These are phyloP conservation scores for Cladosporium sp. DNA, from an alignment of 2,329 filamentous ascomycete species.

Conservation along the genomic window DNA sequence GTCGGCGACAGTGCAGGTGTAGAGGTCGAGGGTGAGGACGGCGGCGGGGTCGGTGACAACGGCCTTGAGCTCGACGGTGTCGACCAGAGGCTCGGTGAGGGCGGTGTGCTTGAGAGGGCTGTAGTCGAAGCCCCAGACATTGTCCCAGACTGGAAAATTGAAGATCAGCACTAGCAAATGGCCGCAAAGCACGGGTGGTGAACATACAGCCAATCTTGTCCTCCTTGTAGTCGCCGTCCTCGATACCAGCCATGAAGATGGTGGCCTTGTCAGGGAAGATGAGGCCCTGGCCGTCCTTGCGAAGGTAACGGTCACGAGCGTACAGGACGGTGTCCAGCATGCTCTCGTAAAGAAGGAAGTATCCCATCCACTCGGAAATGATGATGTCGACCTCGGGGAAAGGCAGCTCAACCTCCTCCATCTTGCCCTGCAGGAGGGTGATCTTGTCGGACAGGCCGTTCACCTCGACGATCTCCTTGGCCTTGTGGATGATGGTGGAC, in stretches of 20 bases:
- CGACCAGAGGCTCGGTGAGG: conserved; percentile 91
- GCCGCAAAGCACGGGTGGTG: not conserved
- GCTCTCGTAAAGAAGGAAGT: conserved; percentile 97
- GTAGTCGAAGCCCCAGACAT: conserved; percentile 98
- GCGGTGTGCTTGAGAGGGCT: conserved; percentile 89
- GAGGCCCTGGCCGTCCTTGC: conserved; percentile 65
- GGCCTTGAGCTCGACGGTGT: conserved; percentile 96
- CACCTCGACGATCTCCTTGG: conserved; percentile 83
- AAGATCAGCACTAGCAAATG: conserved; percentile 16
- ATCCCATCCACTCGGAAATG: conserved; percentile 99
- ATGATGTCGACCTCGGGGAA: conserved; percentile 98
- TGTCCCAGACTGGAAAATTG: conserved; percentile 79
- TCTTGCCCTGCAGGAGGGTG: conserved; percentile 97
- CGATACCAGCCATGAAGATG: conserved; percentile 93
- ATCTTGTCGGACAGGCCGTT: conserved; percentile 97
- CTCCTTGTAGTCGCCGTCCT: conserved; percentile 99
- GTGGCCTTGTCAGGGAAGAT: conserved; percentile 99
- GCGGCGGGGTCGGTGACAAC: conserved; percentile 87
- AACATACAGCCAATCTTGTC: conserved; percentile 97
- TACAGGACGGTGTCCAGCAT: conserved; percentile 99
- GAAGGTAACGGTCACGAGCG: conserved; percentile 87
- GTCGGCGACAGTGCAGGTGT: conserved; percentile 80
- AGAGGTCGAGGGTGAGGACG: conserved; percentile 78
- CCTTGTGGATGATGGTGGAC: conserved; percentile 99
- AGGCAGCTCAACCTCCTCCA: conserved; percentile 95